Evolutionary conservation across 345 rosid genomes (phyloP).

Genomic region (Euphorbia pulcherrima): DNA sequence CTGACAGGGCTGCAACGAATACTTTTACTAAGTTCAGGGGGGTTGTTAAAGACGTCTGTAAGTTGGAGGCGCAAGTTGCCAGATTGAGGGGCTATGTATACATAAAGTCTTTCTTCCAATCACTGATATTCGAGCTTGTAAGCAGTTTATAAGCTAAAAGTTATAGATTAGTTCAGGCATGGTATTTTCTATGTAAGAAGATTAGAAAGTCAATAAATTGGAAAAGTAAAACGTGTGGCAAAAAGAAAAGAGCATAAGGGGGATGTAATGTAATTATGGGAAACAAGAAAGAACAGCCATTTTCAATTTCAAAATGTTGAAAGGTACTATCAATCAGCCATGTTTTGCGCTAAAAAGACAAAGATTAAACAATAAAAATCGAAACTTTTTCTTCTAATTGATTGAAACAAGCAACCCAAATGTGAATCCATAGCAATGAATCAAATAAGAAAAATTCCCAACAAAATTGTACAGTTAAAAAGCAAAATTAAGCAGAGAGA

Average conservation of each 20-base stretch:
- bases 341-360: conserved; percentile 1
- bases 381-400: not conserved
- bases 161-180: not conserved
- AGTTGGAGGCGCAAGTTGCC: too few species aligned
- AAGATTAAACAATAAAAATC: not conserved
- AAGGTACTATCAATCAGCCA: conserved; percentile 1
- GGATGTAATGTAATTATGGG: not conserved
- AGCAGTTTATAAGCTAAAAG: too few species aligned
- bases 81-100: too few species aligned
- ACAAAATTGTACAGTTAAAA: not conserved
- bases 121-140: too few species aligned
- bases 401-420: conserved; percentile 1
- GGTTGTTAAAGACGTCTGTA: too few species aligned
- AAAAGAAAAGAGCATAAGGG: not conserved
- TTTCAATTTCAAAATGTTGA: not conserved
- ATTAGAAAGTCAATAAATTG: conserved; percentile 6
- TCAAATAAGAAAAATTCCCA: conserved; percentile 3
- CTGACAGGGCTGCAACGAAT: too few species aligned
- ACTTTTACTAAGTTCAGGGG: too few species aligned
- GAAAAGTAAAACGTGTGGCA: not conserved
- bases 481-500: conserved; percentile 4
- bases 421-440: not conserved
- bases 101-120: too few species aligned
- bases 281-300: not conserved
- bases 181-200: not conserved